Evolutionary conservation across 306 rosid species (phyloP).

Genomic region (Gastrolobium bilobum): DNA sequence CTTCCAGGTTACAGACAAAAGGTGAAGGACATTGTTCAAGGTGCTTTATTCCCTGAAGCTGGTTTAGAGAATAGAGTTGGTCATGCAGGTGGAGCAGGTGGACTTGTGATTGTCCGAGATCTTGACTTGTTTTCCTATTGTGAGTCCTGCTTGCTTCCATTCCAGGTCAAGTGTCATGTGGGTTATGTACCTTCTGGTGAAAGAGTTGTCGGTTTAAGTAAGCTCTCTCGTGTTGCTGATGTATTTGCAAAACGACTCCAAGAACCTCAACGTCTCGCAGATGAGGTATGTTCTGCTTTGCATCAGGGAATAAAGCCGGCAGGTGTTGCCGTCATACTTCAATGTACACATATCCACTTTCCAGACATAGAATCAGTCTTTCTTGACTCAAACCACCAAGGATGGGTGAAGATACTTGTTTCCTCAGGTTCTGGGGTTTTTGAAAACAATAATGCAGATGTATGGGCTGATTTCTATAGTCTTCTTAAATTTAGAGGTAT

Average conservation of each 20-base stretch:
- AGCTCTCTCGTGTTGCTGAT: constrained; percentile 83
- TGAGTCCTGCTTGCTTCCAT: constrained; percentile 96
- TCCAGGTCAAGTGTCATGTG: constrained; percentile 91
- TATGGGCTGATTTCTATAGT: constrained; percentile 77
- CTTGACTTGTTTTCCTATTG: constrained; percentile 88
- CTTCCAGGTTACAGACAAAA: constrained; percentile 78
- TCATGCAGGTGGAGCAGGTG: constrained; percentile 96
- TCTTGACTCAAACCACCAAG: constrained; percentile 69
- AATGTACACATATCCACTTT: constrained; percentile 79
- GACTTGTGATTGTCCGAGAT: constrained; percentile 94
- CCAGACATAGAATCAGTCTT: constrained; percentile 71
- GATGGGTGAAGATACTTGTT: constrained; percentile 72
- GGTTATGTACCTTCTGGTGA: constrained; percentile 91
- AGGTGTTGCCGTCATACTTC: constrained; percentile 82
- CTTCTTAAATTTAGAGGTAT: constrained; percentile 82
- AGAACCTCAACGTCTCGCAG: constrained; percentile 69
- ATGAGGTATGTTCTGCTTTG: constrained; percentile 58
- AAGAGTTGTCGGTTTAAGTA: constrained; percentile 92
- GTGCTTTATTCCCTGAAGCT: constrained; percentile 96
- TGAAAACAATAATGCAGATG: constrained; percentile 61
- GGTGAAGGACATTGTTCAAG: constrained; percentile 85
- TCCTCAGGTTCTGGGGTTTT: constrained; percentile 87
- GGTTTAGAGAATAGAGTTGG: constrained; percentile 80
- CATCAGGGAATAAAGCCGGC: constrained; percentile 83
- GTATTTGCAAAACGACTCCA: constrained; percentile 62